These are phyloP conservation scores for Stevia rebaudiana DNA, from an alignment of 140 eudicot species.

Conservation along the genomic window DNA sequence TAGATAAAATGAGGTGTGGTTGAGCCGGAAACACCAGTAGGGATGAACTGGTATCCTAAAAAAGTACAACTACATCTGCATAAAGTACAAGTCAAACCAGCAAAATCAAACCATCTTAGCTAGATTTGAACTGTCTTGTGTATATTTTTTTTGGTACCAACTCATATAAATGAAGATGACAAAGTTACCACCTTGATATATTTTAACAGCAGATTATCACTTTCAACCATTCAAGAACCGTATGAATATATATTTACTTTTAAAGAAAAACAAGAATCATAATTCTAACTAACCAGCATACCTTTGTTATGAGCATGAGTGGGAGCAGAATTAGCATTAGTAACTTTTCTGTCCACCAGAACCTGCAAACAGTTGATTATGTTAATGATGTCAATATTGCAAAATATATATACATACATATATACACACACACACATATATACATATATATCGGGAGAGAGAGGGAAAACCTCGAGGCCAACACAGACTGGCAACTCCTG, in stretches of 20 bases:
- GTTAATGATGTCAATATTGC: not conserved
- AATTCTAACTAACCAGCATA: slow-evolving; percentile 17
- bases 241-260: not conserved
- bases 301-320: slow-evolving; percentile 67
- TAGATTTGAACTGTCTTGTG: not conserved
- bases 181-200: not conserved
- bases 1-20: not conserved
- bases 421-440: not conserved
- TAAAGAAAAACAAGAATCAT: not conserved
- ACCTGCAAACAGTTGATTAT: slow-evolving; percentile 37
- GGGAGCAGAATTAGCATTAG: slow-evolving; percentile 40
- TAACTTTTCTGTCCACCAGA: slow-evolving; percentile 55
- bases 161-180: not conserved
- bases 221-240: not conserved
- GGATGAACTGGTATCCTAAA: not conserved
- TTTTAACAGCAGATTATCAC: not conserved
- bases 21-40: not conserved
- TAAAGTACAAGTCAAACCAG: not conserved
- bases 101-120: not conserved
- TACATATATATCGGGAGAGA: not conserved
- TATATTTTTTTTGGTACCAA: not conserved
- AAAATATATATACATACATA: not conserved
- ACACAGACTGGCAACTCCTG: slow-evolving; percentile 74
- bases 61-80: not conserved
- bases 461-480: slow-evolving; percentile 68